Evolutionary conservation across 1,139 yeast genomes (phyloP).

Genomic region (Yamadazyma blattariae): DNA sequence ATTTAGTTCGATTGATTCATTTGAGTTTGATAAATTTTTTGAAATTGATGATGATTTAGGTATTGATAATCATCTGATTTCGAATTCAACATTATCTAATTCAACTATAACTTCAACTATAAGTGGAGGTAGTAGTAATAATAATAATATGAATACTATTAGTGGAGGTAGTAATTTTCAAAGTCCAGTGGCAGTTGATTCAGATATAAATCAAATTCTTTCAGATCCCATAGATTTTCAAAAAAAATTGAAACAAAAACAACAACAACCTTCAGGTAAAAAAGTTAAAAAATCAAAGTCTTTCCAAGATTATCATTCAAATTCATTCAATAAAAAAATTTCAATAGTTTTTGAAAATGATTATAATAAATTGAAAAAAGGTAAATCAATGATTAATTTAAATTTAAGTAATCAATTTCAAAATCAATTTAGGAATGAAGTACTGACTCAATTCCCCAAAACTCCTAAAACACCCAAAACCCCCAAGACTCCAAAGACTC

Average conservation of each 20-base stretch:
- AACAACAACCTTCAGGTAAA: too few relatives aligned
- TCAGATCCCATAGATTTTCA: constrained; percentile 5
- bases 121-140: too few relatives aligned
- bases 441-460: too few relatives aligned
- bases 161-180: too few relatives aligned
- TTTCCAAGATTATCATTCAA: constrained; percentile 26
- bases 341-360: constrained; percentile 18
- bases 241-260: constrained; percentile 2
- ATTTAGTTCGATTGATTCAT: too few relatives aligned
- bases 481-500: not conserved
- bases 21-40: too few relatives aligned
- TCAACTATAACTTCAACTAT: too few relatives aligned
- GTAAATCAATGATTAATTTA: constrained; percentile 2
- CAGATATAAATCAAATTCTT: constrained; percentile 6
- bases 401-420: not conserved
- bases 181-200: not conserved
- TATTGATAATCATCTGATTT: too few relatives aligned
- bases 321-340: constrained; percentile 15
- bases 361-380: not conserved
- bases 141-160: too few relatives aligned
- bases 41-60: too few relatives aligned
- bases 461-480: not conserved
- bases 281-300: constrained; percentile 11
- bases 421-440: too few relatives aligned
- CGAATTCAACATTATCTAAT: too few relatives aligned